Evolutionary conservation across 306 rosid genomes (phyloP).

Genomic region (Cicer yamashitae): DNA sequence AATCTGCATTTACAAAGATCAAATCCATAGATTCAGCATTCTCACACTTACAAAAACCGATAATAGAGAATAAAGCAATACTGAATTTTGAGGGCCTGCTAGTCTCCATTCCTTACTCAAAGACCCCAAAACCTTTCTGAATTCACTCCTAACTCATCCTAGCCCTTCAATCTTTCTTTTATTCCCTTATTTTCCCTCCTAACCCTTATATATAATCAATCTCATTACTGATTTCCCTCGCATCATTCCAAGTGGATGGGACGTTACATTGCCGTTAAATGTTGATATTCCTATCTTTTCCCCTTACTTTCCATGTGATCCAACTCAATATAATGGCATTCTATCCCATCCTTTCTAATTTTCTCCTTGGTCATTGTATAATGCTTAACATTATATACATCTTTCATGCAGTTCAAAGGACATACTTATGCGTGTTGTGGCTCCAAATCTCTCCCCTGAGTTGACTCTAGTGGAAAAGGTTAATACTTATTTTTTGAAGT

Average conservation of each 20-base stretch:
- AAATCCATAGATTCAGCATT: background rate
- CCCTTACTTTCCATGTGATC: background rate
- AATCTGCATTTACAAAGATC: constrained; percentile 10
- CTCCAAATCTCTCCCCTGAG: constrained; percentile 89
- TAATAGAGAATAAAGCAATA: constrained; percentile 1
- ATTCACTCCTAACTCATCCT: constrained; percentile 10
- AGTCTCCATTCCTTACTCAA: constrained; percentile 21
- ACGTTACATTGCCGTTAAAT: constrained; percentile 3
- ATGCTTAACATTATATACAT: constrained; percentile 34
- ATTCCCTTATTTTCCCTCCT: constrained; percentile 13
- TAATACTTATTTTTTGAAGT: constrained; percentile 18
- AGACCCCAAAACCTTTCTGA: background rate
- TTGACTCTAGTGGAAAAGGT: constrained; percentile 92
- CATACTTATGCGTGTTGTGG: constrained; percentile 91
- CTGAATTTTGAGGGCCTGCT: constrained; percentile 20
- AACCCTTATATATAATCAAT: background rate
- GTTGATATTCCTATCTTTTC: background rate
- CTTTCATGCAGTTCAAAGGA: constrained; percentile 82
- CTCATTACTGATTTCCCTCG: constrained; percentile 6
- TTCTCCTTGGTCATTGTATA: constrained; percentile 14
- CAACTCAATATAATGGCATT: constrained; percentile 20
- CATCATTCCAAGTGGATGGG: constrained; percentile 19
- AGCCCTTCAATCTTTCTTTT: background rate
- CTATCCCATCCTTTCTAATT: constrained; percentile 1
- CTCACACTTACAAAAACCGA: constrained; percentile 28